Evolutionary conservation across 352 stramenopile genomes (phyloP).

Genomic region (Phytophthora sp.): DNA sequence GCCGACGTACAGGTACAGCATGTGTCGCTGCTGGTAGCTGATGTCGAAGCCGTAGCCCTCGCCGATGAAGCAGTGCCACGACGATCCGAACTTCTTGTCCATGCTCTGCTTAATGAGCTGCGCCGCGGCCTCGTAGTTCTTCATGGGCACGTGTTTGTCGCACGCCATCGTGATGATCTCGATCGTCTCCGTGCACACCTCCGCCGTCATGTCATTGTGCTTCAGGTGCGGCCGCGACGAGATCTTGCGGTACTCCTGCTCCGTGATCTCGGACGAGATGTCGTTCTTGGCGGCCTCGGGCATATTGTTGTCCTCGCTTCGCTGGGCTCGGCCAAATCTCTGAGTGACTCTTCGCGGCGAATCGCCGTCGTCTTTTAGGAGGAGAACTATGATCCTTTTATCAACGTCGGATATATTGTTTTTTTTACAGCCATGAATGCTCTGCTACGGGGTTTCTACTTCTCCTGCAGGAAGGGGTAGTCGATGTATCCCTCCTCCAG

Average conservation of each 20-base stretch:
- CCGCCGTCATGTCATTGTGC: conserved; percentile 91
- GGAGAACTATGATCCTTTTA: too few species aligned
- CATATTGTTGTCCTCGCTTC: conserved; percentile 37
- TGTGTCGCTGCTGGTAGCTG: conserved; percentile 95
- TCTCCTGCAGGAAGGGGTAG: too few species aligned
- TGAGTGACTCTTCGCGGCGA: conserved; percentile 17
- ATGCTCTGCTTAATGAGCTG: conserved; percentile 96
- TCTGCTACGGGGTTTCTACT: too few species aligned
- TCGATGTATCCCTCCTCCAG: too few species aligned
- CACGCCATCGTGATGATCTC: conserved; percentile 97
- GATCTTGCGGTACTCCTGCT: conserved; percentile 86
- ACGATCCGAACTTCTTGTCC: conserved; percentile 97
- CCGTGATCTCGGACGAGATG: conserved; percentile 54
- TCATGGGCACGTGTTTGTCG: conserved; percentile 93
- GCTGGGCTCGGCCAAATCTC: neutral
- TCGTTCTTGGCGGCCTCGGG: conserved; percentile 59
- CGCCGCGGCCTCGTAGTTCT: conserved; percentile 94
- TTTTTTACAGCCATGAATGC: too few species aligned
- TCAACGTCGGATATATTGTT: too few species aligned
- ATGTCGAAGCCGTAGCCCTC: conserved; percentile 98
- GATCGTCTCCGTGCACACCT: conserved; percentile 95
- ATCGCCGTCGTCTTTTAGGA: too few species aligned
- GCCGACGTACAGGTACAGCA: conserved; percentile 95
- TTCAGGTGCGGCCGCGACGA: conserved; percentile 83
- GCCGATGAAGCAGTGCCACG: conserved; percentile 96